Percentiles rank a stretch among this genome's conserved stretches.
phyloP scores from a whole-genome alignment of 1,284 basidiomycete species.

The Sphaerobolus stellatus region DNA sequence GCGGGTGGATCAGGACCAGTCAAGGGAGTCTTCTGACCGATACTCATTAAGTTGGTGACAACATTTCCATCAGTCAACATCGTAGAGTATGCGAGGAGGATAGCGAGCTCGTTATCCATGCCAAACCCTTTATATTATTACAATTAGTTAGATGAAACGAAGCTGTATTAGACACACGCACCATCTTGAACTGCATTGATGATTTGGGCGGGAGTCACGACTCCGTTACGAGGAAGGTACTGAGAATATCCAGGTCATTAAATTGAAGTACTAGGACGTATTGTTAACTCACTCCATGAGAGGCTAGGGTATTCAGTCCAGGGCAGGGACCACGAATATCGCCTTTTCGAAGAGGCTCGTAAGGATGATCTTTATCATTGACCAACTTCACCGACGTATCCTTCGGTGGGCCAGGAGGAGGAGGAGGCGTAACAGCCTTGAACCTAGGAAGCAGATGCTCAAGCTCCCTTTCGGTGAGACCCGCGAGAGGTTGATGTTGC shows the following conservation, averaged over 20 bases:
- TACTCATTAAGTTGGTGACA: slow-evolving; percentile 6
- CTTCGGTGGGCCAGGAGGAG: background rate
- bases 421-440: background rate
- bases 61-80: slow-evolving; percentile 4
- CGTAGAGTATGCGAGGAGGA: background rate
- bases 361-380: background rate
- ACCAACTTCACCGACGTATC: background rate
- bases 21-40: background rate
- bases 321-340: background rate
- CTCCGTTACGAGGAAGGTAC: background rate
- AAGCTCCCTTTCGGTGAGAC: background rate
- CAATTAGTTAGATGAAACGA: too few relatives aligned
- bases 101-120: background rate
- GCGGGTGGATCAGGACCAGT: slow-evolving; percentile 3
- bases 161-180: too few relatives aligned
- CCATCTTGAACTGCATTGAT: background rate
- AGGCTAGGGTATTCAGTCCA: background rate
- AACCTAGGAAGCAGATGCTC: background rate
- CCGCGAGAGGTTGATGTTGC: background rate
- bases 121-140: slow-evolving; percentile 4
- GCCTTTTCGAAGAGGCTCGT: background rate
- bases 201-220: background rate
- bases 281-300: background rate
- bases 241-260: background rate
- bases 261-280: background rate